Evolutionary conservation across 108 stramenopile genomes (phyloP).

Genomic region (Cyclotella kingstonii): DNA sequence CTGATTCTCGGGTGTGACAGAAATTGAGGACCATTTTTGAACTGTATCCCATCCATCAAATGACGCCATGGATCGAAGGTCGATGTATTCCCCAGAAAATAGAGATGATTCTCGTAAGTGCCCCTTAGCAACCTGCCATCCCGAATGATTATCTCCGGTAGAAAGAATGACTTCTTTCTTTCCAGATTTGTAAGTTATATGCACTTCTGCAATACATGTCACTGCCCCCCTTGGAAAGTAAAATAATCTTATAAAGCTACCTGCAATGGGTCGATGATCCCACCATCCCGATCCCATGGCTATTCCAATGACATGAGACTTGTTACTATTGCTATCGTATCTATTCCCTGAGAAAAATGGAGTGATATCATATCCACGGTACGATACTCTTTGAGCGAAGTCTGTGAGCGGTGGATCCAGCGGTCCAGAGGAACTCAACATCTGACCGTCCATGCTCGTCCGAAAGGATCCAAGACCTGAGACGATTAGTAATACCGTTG

Average conservation of each 20-base stretch:
- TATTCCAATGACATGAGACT: constrained; percentile 41
- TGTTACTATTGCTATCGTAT: not conserved
- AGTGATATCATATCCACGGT: constrained; percentile 52
- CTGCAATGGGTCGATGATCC: constrained; percentile 48
- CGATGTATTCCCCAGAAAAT: constrained; percentile 48
- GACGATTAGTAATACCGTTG: constrained; percentile 44
- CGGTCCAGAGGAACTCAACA: constrained; percentile 42
- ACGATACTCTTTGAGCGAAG: constrained; percentile 49
- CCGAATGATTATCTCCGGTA: constrained; percentile 27
- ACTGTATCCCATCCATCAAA: constrained; percentile 44
- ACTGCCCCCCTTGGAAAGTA: constrained; percentile 37
- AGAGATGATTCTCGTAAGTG: constrained; percentile 43
- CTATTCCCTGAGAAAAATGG: constrained; percentile 16
- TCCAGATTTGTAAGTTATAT: constrained; percentile 37
- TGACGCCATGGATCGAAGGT: constrained; percentile 25
- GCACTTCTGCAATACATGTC: constrained; percentile 37
- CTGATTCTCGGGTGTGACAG: not conserved
- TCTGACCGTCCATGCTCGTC: constrained; percentile 41
- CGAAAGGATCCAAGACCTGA: constrained; percentile 48
- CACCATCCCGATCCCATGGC: constrained; percentile 50
- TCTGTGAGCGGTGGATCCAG: constrained; percentile 56
- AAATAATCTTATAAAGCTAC: constrained; percentile 33
- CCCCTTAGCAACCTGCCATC: constrained; percentile 45
- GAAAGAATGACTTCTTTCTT: constrained; percentile 29
- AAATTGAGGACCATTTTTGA: constrained; percentile 13